Percentiles rank a stretch among this genome's conserved stretches.
phyloP scores from a whole-genome alignment of 2,329 filamentous ascomycete genomes.

The Aspergillus sp. region DNA sequence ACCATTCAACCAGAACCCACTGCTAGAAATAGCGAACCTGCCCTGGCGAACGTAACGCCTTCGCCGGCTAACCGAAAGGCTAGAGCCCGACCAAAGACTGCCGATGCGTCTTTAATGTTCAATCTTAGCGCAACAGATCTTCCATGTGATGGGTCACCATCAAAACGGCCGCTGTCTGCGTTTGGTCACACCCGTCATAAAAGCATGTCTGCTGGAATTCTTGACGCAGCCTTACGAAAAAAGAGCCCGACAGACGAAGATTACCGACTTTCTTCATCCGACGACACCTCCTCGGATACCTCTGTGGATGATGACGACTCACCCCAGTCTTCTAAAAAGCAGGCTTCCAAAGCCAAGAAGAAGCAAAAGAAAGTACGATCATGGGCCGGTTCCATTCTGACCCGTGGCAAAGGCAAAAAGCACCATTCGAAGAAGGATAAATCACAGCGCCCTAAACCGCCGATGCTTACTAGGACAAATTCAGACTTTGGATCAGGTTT shows the following conservation, averaged over 20 bases:
- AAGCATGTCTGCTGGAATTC: conserved; percentile 24
- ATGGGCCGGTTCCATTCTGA: conserved; percentile 51
- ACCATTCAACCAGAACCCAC: conserved; percentile 68
- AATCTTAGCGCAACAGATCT: conserved; percentile 15
- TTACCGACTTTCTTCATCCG: conserved; percentile 21
- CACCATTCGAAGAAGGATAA: conserved; percentile 39
- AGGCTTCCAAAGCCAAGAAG: conserved; percentile 36
- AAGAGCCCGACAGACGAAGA: conserved; percentile 14
- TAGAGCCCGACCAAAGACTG: conserved; percentile 39
- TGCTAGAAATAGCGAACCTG: conserved; percentile 59
- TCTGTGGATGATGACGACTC: conserved; percentile 22
- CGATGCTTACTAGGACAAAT: conserved; percentile 34
- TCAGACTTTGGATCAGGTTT: conserved; percentile 38
- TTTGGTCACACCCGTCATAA: conserved; percentile 30
- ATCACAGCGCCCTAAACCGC: conserved; percentile 28
- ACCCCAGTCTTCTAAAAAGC: conserved; percentile 21
- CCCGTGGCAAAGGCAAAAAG: conserved; percentile 43
- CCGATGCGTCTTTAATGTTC: conserved; percentile 35
- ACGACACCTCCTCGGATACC: conserved; percentile 20
- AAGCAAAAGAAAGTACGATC: conserved; percentile 71
- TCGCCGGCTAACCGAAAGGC: conserved; percentile 25
- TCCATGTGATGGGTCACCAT: conserved; percentile 12
- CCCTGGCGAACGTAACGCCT: conserved; percentile 53
- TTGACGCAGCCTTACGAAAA: conserved; percentile 19
- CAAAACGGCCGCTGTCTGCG: conserved; percentile 38